These are phyloP conservation scores for Chaetomidium leptoderma DNA, from an alignment of 495 filamentous ascomycete genomes.

Conservation along the genomic window DNA sequence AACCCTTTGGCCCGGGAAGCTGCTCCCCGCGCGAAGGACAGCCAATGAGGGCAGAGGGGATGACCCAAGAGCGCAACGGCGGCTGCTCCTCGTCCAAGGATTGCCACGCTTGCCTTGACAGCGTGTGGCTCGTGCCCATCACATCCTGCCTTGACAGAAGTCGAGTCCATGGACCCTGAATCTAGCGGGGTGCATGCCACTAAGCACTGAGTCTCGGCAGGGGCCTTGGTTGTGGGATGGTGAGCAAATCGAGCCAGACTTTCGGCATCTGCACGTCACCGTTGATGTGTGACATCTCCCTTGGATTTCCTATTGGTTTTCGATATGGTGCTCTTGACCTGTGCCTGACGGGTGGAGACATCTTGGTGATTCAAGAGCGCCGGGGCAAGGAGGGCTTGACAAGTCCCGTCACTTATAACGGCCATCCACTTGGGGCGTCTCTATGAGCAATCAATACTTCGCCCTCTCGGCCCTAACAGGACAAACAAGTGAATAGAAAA, in stretches of 20 bases:
- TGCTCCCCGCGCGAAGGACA: conserved; percentile 15
- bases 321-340: not conserved
- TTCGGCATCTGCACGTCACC: conserved; percentile 16
- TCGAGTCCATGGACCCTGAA: not conserved
- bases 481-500: not conserved
- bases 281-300: conserved; percentile 23
- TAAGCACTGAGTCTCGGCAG: conserved; percentile 6
- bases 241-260: conserved; percentile 5
- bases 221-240: conserved; percentile 4
- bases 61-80: not conserved
- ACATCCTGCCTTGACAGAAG: not conserved
- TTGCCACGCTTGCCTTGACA: not conserved
- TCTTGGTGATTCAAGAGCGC: too few species aligned
- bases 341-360: not conserved
- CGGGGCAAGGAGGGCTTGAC: too few species aligned
- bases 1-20: not conserved
- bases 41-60: conserved; percentile 18
- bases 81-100: not conserved
- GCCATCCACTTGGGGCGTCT: too few species aligned
- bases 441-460: not conserved
- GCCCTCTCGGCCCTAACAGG: not conserved
- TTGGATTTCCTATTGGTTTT: not conserved
- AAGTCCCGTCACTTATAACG: too few species aligned
- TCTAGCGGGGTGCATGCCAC: conserved; percentile 16
- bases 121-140: not conserved